Evolutionary conservation across 2,329 filamentous ascomycete genomes (phyloP), one percentile per base, ranked within the genome.

Genomic region (Fusarium mundagurra): DNA sequence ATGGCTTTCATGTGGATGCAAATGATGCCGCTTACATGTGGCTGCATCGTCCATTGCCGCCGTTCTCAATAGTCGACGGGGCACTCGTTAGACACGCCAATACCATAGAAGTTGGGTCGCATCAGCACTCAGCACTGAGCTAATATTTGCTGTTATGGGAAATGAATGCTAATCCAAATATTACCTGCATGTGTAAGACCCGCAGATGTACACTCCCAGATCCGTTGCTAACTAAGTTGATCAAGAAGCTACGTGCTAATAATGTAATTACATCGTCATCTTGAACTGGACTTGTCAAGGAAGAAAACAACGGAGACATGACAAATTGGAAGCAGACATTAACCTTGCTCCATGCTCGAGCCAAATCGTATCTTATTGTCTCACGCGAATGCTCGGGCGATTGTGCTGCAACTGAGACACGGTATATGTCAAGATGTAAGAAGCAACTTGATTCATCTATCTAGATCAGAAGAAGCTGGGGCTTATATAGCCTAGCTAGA

Each of bases 21-120:
- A 22, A 43, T 67, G 64, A 76, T 74, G 55, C 74, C 71, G 74
- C 70, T 73, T 77, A 54, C 67, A 64, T 41, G 65, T 66, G 68
- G 61, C 60, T 63, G 60, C 47, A 69, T 72, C 34, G 31, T 51
- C 39, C 39, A 61, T 70, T 41, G 55, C 43, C 55, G 50, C 55
- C 38, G 41, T 39, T 59, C 31, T 17, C 71, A 64, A 69, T 73
- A 64, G 75, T 73, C 67, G 55, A 65, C 68, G 64, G 43, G 54
- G 38, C 57, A 27, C 20, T 63, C 18, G 51, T 51, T 38, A 44
- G 34, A n/a, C 33, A 41, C 50, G 31, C 50, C 41, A 59, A 68
- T 61, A 36, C 34, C 20, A 48, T 29, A 57, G 50, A 44, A 47
- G 38, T 61, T 74, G 67, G 74, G 61, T 62, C 58, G 47, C 63